Percentiles rank a stretch among this genome's conserved stretches.
phyloP scores from a whole-genome alignment of 2,329 filamentous ascomycete genomes.

The Botrytis fabae region DNA sequence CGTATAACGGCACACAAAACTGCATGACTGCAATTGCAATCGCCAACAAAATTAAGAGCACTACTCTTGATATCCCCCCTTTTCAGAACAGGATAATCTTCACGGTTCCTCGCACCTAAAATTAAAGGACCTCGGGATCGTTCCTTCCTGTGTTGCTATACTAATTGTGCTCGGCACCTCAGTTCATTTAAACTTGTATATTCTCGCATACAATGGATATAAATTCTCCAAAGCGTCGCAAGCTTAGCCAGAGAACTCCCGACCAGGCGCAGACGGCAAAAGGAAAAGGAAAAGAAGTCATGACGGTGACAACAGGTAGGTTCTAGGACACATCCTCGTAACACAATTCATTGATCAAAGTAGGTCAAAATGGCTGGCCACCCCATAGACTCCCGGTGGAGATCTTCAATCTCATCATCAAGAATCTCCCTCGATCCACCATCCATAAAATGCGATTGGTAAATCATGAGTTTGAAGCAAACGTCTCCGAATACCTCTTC shows the following conservation, averaged over 20 bases:
- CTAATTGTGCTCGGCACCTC: background rate
- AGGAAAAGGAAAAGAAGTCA: conserved; percentile 19
- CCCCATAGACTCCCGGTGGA: conserved; percentile 55
- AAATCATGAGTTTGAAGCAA: conserved; percentile 57
- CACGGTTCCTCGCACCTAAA: background rate
- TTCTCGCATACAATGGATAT: conserved; percentile 12
- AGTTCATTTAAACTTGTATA: background rate
- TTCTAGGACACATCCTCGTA: background rate
- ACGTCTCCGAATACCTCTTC: conserved; percentile 60
- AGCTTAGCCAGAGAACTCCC: conserved; percentile 26
- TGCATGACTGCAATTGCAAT: conserved; percentile 3
- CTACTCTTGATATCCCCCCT: background rate
- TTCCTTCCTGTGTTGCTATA: background rate
- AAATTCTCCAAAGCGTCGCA: conserved; percentile 33
- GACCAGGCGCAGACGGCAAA: conserved; percentile 19
- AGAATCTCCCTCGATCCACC: conserved; percentile 56
- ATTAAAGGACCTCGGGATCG: background rate
- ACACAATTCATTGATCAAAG: conserved; percentile 9
- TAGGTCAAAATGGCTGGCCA: conserved; percentile 42
- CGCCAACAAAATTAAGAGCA: background rate
- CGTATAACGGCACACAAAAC: background rate
- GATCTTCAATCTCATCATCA: conserved; percentile 58
- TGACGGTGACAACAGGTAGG: background rate
- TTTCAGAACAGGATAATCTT: background rate
- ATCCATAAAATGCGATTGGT: conserved; percentile 63